These are phyloP conservation scores for Withania somnifera DNA, from an alignment of 305 asterid species.

Conservation along the genomic window DNA sequence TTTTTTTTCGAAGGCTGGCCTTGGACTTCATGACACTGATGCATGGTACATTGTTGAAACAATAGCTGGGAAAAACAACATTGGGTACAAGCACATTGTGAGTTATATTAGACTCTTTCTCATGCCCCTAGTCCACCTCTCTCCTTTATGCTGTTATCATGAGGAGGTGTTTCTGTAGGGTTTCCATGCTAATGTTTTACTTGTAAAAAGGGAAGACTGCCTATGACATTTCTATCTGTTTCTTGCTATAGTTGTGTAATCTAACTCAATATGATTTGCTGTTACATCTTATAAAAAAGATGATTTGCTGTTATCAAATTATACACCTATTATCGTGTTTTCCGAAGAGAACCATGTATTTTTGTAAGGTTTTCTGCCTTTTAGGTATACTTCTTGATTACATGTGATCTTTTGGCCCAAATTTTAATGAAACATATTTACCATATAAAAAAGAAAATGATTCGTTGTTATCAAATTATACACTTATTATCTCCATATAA, in stretches of 20 bases:
- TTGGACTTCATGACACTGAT: conserved; percentile 82
- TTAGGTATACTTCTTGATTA: not conserved
- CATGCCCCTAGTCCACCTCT: not conserved
- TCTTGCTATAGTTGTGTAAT: not conserved
- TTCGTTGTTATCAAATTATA: not conserved
- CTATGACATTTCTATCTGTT: not conserved
- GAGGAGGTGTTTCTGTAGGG: not conserved
- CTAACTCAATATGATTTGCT: not conserved
- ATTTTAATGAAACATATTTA: not conserved
- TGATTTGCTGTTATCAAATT: not conserved
- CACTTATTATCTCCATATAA: not conserved
- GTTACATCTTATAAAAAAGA: not conserved
- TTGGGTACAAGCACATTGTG: conserved; percentile 83
- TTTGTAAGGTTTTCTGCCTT: not conserved
- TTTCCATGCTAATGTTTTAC: not conserved
- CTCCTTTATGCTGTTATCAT: not conserved
- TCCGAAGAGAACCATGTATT: not conserved
- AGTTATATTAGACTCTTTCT: conserved; percentile 20
- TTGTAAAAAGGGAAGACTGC: not conserved
- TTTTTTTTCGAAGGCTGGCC: conserved; percentile 61
- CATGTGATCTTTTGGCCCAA: not conserved
- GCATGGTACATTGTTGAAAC: conserved; percentile 88
- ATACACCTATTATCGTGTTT: not conserved
- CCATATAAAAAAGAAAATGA: not conserved
- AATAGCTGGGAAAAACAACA: conserved; percentile 78